Percentiles rank a stretch among this genome's conserved stretches.
phyloP scores from a whole-genome alignment of 176 grass and related monocot genomes.

The Melocanna baccifera region DNA sequence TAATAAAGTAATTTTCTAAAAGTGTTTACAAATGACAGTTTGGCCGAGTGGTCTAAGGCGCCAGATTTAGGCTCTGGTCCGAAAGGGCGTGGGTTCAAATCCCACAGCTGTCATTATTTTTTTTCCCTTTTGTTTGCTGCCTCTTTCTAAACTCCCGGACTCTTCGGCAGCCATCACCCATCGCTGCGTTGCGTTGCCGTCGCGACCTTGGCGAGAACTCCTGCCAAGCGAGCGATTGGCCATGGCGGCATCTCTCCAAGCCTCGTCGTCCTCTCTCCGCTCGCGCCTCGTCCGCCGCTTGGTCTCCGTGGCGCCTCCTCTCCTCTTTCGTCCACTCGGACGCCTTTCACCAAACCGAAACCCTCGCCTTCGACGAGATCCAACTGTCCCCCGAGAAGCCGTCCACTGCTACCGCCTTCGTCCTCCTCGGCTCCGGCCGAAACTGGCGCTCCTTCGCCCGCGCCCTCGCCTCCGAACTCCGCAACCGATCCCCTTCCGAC shows the following conservation, averaged over 20 bases:
- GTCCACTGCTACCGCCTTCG: conserved; percentile 66
- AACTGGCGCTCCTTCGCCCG: conserved; percentile 92
- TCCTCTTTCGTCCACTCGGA: conserved; percentile 39
- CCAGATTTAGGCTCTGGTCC: conserved; percentile 99
- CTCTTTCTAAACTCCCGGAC: neutral
- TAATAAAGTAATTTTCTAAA: no score
- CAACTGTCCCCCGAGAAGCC: conserved; percentile 53
- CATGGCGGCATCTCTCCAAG: conserved; percentile 57
- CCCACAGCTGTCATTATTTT: conserved; percentile 60
- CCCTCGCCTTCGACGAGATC: conserved; percentile 91
- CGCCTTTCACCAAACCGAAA: conserved; percentile 41
- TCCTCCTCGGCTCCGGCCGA: conserved; percentile 86
- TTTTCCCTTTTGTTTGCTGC: neutral
- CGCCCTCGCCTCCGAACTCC: conserved; percentile 67
- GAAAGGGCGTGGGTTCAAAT: conserved; percentile 99
- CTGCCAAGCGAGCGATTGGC: conserved; percentile 9
- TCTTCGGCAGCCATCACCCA: neutral
- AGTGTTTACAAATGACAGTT: conserved; percentile 24
- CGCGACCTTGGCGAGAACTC: conserved; percentile 9
- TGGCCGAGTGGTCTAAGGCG: conserved; percentile 99
- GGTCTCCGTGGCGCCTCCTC: conserved; percentile 45
- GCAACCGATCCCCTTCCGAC: conserved; percentile 49
- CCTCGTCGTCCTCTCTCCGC: conserved; percentile 52
- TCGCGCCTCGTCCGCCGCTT: conserved; percentile 21
- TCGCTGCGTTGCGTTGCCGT: neutral